Conservation (phyloP, 2,329 filamentous ascomycete species). For the Ophiostoma tasmaniense region DNA sequence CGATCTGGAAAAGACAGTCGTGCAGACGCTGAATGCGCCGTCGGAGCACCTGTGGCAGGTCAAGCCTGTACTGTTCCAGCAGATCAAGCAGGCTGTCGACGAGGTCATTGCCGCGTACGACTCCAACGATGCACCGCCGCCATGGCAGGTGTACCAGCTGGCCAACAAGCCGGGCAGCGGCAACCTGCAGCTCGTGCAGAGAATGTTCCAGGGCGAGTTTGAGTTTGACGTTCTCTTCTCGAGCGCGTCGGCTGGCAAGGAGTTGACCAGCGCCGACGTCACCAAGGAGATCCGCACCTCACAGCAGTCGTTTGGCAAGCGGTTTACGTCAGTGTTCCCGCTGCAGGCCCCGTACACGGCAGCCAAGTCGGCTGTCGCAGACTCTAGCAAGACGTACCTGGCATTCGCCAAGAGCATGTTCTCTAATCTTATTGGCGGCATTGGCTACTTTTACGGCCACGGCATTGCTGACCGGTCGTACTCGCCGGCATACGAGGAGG, state of each 20-base stretch:
- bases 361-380: slow-evolving; percentile 26
- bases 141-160: slow-evolving; percentile 78
- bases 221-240: slow-evolving; percentile 91
- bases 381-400: slow-evolving; percentile 47
- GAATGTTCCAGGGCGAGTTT: slow-evolving; percentile 81
- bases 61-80: slow-evolving; percentile 51
- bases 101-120: slow-evolving; percentile 41
- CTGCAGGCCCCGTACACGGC: slow-evolving; percentile 68
- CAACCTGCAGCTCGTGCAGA: slow-evolving; percentile 83
- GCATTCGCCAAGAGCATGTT: slow-evolving; percentile 83
- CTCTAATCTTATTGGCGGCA: slow-evolving; percentile 86
- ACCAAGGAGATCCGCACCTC: slow-evolving; percentile 59
- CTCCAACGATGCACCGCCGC: slow-evolving; percentile 61
- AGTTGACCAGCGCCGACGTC: slow-evolving; percentile 53
- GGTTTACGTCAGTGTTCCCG: slow-evolving; percentile 64
- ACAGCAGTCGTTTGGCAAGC: slow-evolving; percentile 61
- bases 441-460: slow-evolving; percentile 90
- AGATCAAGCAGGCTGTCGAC: slow-evolving; percentile 44
- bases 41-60: slow-evolving; percentile 73
- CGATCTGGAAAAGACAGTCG: slow-evolving; percentile 66
- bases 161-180: slow-evolving; percentile 58
- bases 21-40: slow-evolving; percentile 60
- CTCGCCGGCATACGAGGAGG: slow-evolving; percentile 88
- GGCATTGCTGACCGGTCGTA: slow-evolving; percentile 84
- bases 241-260: slow-evolving; percentile 57